These are phyloP conservation scores for Hanseniaspora clermontiae DNA, from an alignment of 805 yeast species.

Conservation along the genomic window DNA sequence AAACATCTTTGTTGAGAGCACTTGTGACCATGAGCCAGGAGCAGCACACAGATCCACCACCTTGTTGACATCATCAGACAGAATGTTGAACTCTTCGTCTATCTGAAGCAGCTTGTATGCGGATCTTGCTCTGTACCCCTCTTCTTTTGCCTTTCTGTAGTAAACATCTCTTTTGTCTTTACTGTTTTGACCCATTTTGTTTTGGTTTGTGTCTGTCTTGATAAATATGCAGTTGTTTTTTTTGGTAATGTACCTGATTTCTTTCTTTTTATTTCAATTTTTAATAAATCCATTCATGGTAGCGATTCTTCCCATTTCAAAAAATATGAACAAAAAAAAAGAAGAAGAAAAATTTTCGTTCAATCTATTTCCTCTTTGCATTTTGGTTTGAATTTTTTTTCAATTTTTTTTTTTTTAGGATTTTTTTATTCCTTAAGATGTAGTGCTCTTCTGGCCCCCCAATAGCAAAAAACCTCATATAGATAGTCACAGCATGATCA, in stretches of 20 bases:
- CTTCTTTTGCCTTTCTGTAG: slow-evolving; percentile 89
- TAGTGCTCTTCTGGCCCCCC: too few species aligned
- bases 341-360: neutral
- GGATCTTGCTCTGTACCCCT: slow-evolving; percentile 94
- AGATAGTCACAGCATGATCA: slow-evolving; percentile 1
- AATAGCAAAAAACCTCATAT: neutral
- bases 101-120: slow-evolving; percentile 88
- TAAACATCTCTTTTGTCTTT: slow-evolving; percentile 90
- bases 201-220: neutral
- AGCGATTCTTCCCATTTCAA: neutral
- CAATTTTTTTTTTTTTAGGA: neutral
- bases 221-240: neutral
- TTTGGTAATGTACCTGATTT: neutral
- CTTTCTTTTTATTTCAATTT: neutral
- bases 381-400: too few species aligned
- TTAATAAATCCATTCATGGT: neutral
- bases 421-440: too few species aligned
- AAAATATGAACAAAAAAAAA: neutral
- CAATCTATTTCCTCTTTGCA: too few species aligned
- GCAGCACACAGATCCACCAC: slow-evolving; percentile 98
- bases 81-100: slow-evolving; percentile 76
- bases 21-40: slow-evolving; percentile 98
- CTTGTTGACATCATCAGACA: slow-evolving; percentile 53
- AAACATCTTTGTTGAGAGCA: slow-evolving; percentile 58
- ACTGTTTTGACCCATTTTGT: slow-evolving; percentile 77